Evolutionary conservation across 352 stramenopile species (phyloP).

Genomic region (Phytophthora palmivora): DNA sequence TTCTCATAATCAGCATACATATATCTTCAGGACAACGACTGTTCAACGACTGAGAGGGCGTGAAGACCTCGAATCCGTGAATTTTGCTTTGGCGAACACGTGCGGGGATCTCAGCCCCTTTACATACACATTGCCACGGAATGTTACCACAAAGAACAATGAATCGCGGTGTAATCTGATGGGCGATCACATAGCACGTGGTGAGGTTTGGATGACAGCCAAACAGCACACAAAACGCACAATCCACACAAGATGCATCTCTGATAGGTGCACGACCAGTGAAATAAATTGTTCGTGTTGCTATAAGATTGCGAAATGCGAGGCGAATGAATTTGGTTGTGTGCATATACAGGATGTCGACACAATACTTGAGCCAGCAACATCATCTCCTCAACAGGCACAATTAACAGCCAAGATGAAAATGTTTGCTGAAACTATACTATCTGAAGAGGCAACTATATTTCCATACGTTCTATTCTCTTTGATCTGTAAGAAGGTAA

Average conservation of each 20-base stretch:
- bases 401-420: conserved; percentile 1
- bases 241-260: not conserved
- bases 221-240: not conserved
- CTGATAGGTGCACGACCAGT: not conserved
- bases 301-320: not conserved
- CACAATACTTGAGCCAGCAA: not conserved
- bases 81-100: too few relatives aligned
- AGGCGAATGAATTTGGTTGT: not conserved
- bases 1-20: too few relatives aligned
- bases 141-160: not conserved
- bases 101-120: too few relatives aligned
- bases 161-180: not conserved
- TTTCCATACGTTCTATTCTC: not conserved
- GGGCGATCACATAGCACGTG: not conserved
- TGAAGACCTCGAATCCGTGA: too few relatives aligned
- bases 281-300: not conserved
- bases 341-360: not conserved
- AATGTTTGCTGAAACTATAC: not conserved
- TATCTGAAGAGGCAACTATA: not conserved
- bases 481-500: not conserved
- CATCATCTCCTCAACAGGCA: not conserved
- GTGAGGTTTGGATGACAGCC: not conserved
- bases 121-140: too few relatives aligned
- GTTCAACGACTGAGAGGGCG: too few relatives aligned
- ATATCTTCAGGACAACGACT: too few relatives aligned